A percentile compares a stretch with the other conserved stretches of the same genome.
These are phyloP conservation scores for Nectriaceae sp. DNA, from an alignment of 2,329 filamentous ascomycete species.

Conservation along the genomic window DNA sequence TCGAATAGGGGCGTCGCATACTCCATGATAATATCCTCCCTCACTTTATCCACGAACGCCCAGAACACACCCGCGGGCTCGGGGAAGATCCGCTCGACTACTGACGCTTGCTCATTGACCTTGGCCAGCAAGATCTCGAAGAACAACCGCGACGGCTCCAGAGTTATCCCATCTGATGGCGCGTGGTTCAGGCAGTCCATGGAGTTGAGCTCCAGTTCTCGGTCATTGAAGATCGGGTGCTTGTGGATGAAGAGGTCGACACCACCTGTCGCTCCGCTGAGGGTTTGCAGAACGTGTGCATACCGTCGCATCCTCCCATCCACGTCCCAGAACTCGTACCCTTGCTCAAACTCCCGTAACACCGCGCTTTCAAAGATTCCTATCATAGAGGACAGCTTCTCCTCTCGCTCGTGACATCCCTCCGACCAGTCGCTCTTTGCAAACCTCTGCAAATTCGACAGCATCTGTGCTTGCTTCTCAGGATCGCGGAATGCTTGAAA, in stretches of 20 bases:
- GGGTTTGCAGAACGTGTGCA: constrained; percentile 77
- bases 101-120: constrained; percentile 77
- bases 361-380: constrained; percentile 89
- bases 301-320: constrained; percentile 88
- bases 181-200: constrained; percentile 79
- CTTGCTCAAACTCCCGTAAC: constrained; percentile 88
- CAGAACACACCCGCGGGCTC: constrained; percentile 70
- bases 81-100: constrained; percentile 84
- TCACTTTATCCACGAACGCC: constrained; percentile 77
- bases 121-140: constrained; percentile 74
- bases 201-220: constrained; percentile 66
- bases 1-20: constrained; percentile 86
- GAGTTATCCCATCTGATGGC: constrained; percentile 65
- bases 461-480: constrained; percentile 86
- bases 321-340: constrained; percentile 85
- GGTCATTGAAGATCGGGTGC: constrained; percentile 79
- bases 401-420: constrained; percentile 71
- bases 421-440: constrained; percentile 77
- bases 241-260: constrained; percentile 88
- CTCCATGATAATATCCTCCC: constrained; percentile 81
- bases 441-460: constrained; percentile 79
- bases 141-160: constrained; percentile 80
- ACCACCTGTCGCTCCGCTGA: constrained; percentile 79
- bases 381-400: constrained; percentile 73
- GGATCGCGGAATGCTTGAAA: constrained; percentile 88